Conservation (phyloP, 2,329 filamentous ascomycete genomes). For the Phaeosphaeriaceae sp. region DNA sequence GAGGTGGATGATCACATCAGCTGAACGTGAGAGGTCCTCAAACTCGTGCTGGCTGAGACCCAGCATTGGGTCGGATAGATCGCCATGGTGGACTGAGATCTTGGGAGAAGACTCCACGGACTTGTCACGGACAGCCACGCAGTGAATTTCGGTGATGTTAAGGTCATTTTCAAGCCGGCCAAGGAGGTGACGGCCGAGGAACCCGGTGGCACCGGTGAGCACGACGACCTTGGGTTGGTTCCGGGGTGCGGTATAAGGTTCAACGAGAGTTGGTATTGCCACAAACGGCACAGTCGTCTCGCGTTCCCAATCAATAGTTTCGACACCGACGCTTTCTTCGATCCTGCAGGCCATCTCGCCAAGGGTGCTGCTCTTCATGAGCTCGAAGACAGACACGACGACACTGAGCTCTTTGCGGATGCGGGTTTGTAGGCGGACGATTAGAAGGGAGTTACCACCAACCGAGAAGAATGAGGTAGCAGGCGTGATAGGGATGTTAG, state of each 20-base stretch:
- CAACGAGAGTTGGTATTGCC: too few relatives aligned
- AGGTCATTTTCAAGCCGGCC: not conserved
- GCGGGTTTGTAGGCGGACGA: constrained; percentile 30
- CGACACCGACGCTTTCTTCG: too few relatives aligned
- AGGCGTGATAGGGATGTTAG: not conserved
- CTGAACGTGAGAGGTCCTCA: not conserved
- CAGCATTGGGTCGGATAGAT: not conserved
- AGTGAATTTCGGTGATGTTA: not conserved
- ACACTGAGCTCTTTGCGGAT: too few relatives aligned
- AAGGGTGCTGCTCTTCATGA: too few relatives aligned
- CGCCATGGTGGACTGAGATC: not conserved
- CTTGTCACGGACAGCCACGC: not conserved
- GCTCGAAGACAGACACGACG: too few relatives aligned
- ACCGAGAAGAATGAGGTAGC: not conserved
- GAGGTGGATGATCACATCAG: constrained; percentile 19
- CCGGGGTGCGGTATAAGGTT: too few relatives aligned
- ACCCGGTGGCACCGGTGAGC: not conserved
- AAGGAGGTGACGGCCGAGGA: not conserved
- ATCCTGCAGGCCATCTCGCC: too few relatives aligned
- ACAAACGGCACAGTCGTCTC: too few relatives aligned
- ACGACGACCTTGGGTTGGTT: not conserved
- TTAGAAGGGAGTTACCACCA: not conserved
- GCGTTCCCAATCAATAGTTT: too few relatives aligned
- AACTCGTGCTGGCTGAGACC: not conserved
- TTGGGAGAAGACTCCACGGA: not conserved